Percentiles rank a stretch among this genome's conserved stretches.
Evolutionary conservation across 331 rosid species (phyloP).

Genomic region (Saraca asoca): DNA sequence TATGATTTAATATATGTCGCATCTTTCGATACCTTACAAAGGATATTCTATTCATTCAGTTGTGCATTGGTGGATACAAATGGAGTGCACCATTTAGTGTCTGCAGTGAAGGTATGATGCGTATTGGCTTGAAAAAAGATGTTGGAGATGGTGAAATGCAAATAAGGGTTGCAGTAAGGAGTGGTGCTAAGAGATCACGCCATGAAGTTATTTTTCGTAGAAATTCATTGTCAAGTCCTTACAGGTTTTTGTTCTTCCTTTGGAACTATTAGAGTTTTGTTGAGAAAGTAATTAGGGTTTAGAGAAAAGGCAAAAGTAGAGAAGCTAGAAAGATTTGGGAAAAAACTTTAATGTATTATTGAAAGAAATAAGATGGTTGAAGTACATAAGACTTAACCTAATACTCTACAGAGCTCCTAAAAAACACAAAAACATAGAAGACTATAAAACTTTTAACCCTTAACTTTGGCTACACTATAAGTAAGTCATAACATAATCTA

Average conservation of each 20-base stretch:
- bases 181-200: constrained; percentile 83
- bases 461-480: too few species aligned
- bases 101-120: constrained; percentile 77
- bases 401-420: too few species aligned
- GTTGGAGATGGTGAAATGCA: constrained; percentile 57
- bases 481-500: too few species aligned
- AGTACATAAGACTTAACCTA: too few species aligned
- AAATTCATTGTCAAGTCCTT: constrained; percentile 73
- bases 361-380: too few species aligned
- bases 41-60: constrained; percentile 47
- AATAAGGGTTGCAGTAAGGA: constrained; percentile 79
- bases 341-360: too few species aligned
- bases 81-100: constrained; percentile 97
- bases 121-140: constrained; percentile 68
- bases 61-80: constrained; percentile 75
- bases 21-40: constrained; percentile 27
- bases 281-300: too few species aligned
- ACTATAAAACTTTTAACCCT: too few species aligned
- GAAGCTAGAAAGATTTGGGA: too few species aligned
- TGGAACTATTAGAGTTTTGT: not conserved
- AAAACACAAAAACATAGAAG: too few species aligned
- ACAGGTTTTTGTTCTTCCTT: constrained; percentile 60
- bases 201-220: constrained; percentile 85
- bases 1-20: constrained; percentile 4
- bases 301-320: too few species aligned